Evolutionary conservation across 2,329 filamentous ascomycete species (phyloP), one percentile per base, ranked within the genome.

Genomic region (Stachybotrys chlorohalonatus): DNA sequence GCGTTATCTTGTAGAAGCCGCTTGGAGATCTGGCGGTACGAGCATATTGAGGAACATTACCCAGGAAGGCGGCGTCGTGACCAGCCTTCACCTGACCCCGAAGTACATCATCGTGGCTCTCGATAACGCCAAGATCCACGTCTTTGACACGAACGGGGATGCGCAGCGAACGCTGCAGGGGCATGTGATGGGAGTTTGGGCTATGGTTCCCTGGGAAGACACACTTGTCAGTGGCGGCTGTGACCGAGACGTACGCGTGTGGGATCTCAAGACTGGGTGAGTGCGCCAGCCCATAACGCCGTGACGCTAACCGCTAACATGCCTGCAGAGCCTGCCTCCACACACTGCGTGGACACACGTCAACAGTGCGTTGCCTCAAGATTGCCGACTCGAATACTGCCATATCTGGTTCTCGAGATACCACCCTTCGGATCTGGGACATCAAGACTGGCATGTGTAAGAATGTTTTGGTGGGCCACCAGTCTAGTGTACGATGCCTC

Each of bases 101-200:
- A 95, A 95, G 68, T 97, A 97, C 73, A 97, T 99, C 64, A 91
- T 99, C 51, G 91, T 97, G 59, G 94, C 94, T 52, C 81, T 99
- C 58, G 94, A 99, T 75, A 99, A 97, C 71, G 93, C 94, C 45
- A 95, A 95, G 75, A 99, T 99, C 49, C 94, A 99, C 70, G 92
- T 99, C 31, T 99, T 97, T 67, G 90, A 97, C 68, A 92, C 90
- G 1, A 84, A 94, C 61, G 94, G 94, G 39, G 86, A 91, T 62
- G 85, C 90, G 59, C 85, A 95, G 63, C 90, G 91, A 68, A 96
- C 90, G 2, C 75, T 99, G 31, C 87, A 94, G 66, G 94, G 94
- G 11, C 94, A 99, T 73, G 89, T 97, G 49, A 99, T 99, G 94
- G 94, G 94, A 47, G 94, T 99, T 17, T 99, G 94, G 94, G 94